phyloP scores from a whole-genome alignment of 208 protist genomes.

The Borovskyia barvae region DNA sequence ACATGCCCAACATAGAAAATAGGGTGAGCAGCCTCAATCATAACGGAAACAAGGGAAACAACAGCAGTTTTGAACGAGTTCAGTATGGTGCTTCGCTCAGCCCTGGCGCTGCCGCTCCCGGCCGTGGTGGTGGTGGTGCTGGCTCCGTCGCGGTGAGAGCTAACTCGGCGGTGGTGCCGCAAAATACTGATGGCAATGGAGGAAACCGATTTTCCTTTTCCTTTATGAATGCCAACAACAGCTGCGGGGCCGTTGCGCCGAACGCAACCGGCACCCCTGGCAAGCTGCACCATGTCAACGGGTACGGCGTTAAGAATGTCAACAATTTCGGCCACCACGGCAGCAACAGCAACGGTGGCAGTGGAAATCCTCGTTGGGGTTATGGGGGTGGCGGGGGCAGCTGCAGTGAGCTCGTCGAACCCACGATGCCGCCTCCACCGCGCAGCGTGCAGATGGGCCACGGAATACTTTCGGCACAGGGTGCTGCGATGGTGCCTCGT shows the following conservation, averaged over 20 bases:
- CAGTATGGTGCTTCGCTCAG: constrained; percentile 7
- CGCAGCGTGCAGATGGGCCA: constrained; percentile 31
- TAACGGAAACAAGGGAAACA: constrained; percentile 11
- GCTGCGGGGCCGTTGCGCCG: background rate
- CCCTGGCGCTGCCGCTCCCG: background rate
- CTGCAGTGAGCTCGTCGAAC: constrained; percentile 1
- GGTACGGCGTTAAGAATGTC: background rate
- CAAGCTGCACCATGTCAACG: background rate
- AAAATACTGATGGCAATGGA: no score
- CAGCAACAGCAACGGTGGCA: background rate
- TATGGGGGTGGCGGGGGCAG: background rate
- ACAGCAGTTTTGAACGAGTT: constrained; percentile 4
- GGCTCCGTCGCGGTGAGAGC: no score
- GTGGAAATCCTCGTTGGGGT: constrained; percentile 4
- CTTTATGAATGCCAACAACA: no score
- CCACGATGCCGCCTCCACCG: constrained; percentile 25
- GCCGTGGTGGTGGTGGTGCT: background rate
- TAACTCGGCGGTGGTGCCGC: no score
- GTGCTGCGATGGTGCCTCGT: background rate
- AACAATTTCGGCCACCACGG: constrained; percentile 1
- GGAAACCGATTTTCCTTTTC: no score
- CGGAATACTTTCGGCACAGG: constrained; percentile 11
- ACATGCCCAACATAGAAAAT: no score
- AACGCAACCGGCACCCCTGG: background rate
- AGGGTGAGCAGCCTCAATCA: no score